phyloP scores from a whole-genome alignment of 148 eudicot genomes.

The Arctostaphylos glauca region DNA sequence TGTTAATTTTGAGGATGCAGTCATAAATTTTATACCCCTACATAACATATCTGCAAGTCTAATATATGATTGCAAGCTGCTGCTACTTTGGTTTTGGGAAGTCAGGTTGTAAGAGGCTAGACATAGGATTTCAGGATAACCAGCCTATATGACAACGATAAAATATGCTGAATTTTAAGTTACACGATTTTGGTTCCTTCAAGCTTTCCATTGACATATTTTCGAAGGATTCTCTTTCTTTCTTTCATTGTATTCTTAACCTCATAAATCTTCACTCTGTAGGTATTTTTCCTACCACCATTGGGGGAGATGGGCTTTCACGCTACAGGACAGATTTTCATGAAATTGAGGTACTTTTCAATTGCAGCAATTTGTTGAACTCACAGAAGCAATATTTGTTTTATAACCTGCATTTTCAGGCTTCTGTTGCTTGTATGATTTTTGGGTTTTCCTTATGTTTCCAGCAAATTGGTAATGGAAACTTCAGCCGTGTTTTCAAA shows the following conservation, averaged over 20 bases:
- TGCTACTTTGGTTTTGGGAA: not conserved
- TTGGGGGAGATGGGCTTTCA: conserved; percentile 63
- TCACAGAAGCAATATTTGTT: not conserved
- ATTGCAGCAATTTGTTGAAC: not conserved
- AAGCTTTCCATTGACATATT: not conserved
- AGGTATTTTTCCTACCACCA: conserved; percentile 50
- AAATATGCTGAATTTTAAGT: not conserved
- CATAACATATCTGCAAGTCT: not conserved
- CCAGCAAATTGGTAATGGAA: conserved; percentile 91
- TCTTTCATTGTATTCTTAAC: not conserved
- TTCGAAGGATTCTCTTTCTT: not conserved
- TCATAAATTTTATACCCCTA: not conserved
- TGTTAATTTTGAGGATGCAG: not conserved
- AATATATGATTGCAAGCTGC: not conserved
- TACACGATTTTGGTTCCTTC: not conserved
- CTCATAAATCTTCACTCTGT: conserved; percentile 15
- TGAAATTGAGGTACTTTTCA: conserved; percentile 66
- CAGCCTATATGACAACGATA: not conserved
- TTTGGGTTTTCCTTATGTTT: conserved; percentile 13
- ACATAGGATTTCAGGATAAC: not conserved
- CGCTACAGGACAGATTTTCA: conserved; percentile 80
- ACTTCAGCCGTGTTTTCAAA: conserved; percentile 83
- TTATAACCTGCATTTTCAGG: not conserved
- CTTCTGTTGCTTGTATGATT: conserved; percentile 4
- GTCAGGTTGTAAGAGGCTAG: not conserved